Base-by-base conservation (phyloP, 805 yeast species). In the Torulaspora indica region DNA sequence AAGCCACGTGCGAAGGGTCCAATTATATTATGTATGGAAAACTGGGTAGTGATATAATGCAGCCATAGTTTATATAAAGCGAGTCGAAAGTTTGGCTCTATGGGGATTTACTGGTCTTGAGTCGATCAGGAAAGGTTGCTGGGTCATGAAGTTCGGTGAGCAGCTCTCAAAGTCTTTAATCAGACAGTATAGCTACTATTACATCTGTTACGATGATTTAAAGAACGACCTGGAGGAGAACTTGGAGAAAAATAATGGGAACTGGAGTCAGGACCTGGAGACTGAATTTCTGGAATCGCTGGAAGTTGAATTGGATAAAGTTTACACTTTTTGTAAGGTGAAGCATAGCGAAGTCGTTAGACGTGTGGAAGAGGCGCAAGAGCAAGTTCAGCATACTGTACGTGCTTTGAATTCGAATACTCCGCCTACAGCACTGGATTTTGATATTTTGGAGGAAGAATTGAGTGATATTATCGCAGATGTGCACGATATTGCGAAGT, bases 401-500 rank as follows among this genome's bases (percentile, higher is more conserved):
- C 74, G 75, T 30, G 76, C 77, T 7, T 69, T 81, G 29, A 76
- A 76, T 37, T 55, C 73, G 1, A 76, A 68, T 55, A 63, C 51
- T 23, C 77, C 79, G 1, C 72, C 76, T n/a, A 63, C 71, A 48
- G 85, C 82, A 60, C 75, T 80, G 56, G 86, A 81, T 59, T 85
- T 82, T 54, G 83, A 81, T 53, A 82, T 78, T 44, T 68, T 85
- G 43, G 93, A 85, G 63, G 85, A 82, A 48, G 90, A 83, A 54
- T 67, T 85, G 46, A 75, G 82, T 45, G 96, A 90, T 56, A 82
- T 93, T 56, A 90, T 93, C 66, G 96, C 97, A 17, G 97, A 90
- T 68, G 96, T 93, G 35, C 97, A 93, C 61, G 98, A 93, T 66
- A 76, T 93, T 58, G 96, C 96, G 53, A 91, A 91, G 64, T 93